Base-by-base conservation (phyloP, 1,284 basidiomycete species). In the Malassezia japonica region DNA sequence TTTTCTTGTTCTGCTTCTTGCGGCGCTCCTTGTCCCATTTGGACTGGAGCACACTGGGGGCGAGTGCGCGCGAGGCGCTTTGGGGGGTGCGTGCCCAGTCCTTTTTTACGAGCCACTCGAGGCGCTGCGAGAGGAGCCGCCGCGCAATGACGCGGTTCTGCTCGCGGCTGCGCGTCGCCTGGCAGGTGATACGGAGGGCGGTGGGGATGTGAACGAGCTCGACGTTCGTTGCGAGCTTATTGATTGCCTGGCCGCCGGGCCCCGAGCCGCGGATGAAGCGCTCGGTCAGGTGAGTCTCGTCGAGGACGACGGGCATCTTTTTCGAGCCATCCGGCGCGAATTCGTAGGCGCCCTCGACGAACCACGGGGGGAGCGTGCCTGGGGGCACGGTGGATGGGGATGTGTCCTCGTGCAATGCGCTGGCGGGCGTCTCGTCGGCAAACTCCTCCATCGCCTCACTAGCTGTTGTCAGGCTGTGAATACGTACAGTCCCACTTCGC, bases 171-270 rank as follows among this genome's bases (percentile, higher is more conserved):
- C 67, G 36, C 10, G 60, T 67, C 27, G 63, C 60, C 47, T 70
- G 67, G 42, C 65, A 67, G 6, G 56, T 62, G 37, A 70, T 44
- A n/a, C 57, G 58, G n/a, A 48, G 57, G 10, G 61, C 60, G 2
- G 67, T 70, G 1, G 67, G 67, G 4, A 49, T 27, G 44, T 70
- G 67, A 0, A 56, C 53, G 7, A 70, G 59, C 33, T 61, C 58
- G 6, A 68, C 66, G 25, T 65, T 67, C 33, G 56, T 64, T 16
- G 60, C 57, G 23, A 62, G 55, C 58, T 68, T 71, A 56, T 73
- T 73, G 56, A 73, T 70, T 2, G 65, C 65, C 51, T 73, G 70
- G 2, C 70, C 70, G 10, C 70, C 70, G 0, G 65, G 63, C 0
- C 70, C 70, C 0, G 59, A 62, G 16, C 70, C 70, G 7, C 70